Evolutionary conservation across 305 asterid species (phyloP).

Genomic region (Plantago rigida): DNA sequence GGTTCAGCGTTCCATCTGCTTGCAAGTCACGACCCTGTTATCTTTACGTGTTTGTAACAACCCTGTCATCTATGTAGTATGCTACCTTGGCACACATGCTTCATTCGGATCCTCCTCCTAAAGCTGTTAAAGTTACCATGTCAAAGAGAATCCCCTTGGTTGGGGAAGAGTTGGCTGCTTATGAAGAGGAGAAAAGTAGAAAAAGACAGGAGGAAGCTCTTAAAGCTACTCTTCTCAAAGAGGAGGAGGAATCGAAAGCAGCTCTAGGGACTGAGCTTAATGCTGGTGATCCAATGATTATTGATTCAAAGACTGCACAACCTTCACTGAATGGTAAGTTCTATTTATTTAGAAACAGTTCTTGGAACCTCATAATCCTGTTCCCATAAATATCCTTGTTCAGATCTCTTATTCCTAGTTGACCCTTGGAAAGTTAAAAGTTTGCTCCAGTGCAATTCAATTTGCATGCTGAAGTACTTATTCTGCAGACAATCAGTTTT

Average conservation of each 20-base stretch:
- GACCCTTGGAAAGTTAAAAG: too few species aligned
- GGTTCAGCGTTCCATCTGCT: slow-evolving; percentile 1
- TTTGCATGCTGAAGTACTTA: too few species aligned
- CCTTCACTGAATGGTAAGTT: slow-evolving; percentile 52
- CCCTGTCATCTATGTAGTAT: slow-evolving; percentile 46
- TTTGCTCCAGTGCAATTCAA: too few species aligned
- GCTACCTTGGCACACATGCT: slow-evolving; percentile 87
- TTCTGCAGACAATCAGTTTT: too few species aligned
- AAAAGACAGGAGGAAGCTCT: slow-evolving; percentile 79
- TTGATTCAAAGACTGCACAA: slow-evolving; percentile 47
- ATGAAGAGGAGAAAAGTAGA: slow-evolving; percentile 81
- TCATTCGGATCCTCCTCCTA: slow-evolving; percentile 97
- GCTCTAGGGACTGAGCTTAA: slow-evolving; percentile 43
- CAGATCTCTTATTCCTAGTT: too few species aligned
- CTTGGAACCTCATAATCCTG: neutral
- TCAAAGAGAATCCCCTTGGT: slow-evolving; percentile 82
- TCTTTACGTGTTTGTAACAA: slow-evolving; percentile 17
- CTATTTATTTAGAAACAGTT: neutral
- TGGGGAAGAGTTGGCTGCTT: slow-evolving; percentile 98
- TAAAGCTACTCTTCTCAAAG: slow-evolving; percentile 69
- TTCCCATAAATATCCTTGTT: too few species aligned
- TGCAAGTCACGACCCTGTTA: neutral
- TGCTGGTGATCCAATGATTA: slow-evolving; percentile 58
- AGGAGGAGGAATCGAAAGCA: slow-evolving; percentile 84
- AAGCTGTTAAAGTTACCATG: slow-evolving; percentile 92